Conservation (phyloP, 164 flowering plant genomes). For the Protea cynaroides region DNA sequence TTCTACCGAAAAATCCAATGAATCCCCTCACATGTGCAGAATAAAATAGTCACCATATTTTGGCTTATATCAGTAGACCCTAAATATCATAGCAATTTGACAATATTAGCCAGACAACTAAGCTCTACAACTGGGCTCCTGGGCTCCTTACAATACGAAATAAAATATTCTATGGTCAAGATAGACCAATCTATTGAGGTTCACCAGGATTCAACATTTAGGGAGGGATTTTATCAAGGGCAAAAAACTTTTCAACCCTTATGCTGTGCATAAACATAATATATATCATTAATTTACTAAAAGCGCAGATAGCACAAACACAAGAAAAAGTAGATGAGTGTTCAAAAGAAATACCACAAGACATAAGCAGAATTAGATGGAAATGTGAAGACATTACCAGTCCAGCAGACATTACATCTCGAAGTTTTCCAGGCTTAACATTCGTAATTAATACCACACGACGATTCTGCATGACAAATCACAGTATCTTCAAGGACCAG, state of each 20-base stretch:
- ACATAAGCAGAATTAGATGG: background rate
- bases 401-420: slow-evolving; percentile 91
- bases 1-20: no score
- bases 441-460: slow-evolving; percentile 80
- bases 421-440: slow-evolving; percentile 92
- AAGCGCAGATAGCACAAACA: background rate
- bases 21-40: no score
- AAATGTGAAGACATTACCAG: slow-evolving; percentile 42
- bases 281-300: no score
- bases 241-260: background rate
- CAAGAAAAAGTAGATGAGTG: background rate
- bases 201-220: background rate
- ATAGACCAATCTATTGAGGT: no score
- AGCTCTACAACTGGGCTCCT: no score
- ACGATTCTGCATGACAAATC: slow-evolving; percentile 57
- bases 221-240: background rate
- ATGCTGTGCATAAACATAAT: background rate
- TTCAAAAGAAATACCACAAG: background rate
- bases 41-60: no score
- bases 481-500: background rate
- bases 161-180: no score
- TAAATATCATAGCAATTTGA: no score
- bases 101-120: no score
- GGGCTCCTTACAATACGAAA: no score
- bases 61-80: no score